Percentiles rank a stretch among this genome's conserved stretches.
These are phyloP conservation scores for Calonectria pauciramosa DNA, from an alignment of 2,329 filamentous ascomycete species.

Conservation along the genomic window DNA sequence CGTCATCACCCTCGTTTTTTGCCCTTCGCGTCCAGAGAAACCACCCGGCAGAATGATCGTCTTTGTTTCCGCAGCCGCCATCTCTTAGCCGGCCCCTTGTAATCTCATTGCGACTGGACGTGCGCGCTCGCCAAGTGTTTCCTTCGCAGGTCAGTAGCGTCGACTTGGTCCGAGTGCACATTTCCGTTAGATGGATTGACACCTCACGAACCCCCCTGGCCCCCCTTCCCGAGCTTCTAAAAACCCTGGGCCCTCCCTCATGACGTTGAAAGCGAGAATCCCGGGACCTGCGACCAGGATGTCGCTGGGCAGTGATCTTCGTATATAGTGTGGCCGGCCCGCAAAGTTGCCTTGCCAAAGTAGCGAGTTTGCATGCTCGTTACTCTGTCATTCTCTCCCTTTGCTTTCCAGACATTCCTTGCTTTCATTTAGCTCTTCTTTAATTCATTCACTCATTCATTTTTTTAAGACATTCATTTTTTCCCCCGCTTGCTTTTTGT, in stretches of 20 bases:
- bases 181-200: slow-evolving; percentile 5
- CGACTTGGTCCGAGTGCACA: slow-evolving; percentile 3
- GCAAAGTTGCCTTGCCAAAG: neutral
- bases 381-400: neutral
- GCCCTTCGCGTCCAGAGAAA: neutral
- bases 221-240: neutral
- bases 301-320: neutral
- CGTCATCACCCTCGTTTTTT: neutral
- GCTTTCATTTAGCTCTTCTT: neutral
- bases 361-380: slow-evolving; percentile 10
- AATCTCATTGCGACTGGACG: slow-evolving; percentile 19
- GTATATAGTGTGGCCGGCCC: slow-evolving; percentile 19
- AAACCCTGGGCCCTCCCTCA: neutral
- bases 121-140: slow-evolving; percentile 3
- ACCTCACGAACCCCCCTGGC: neutral
- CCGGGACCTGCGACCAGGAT: slow-evolving; percentile 1
- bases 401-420: neutral
- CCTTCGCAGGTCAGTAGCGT: neutral
- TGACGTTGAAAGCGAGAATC: neutral
- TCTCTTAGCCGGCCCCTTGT: slow-evolving; percentile 13
- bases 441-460: neutral
- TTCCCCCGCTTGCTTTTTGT: neutral
- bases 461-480: neutral
- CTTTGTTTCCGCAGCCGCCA: neutral
- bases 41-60: neutral